Evolutionary conservation across 805 yeast genomes (phyloP).

Genomic region (Sugiyamaella floridensis): DNA sequence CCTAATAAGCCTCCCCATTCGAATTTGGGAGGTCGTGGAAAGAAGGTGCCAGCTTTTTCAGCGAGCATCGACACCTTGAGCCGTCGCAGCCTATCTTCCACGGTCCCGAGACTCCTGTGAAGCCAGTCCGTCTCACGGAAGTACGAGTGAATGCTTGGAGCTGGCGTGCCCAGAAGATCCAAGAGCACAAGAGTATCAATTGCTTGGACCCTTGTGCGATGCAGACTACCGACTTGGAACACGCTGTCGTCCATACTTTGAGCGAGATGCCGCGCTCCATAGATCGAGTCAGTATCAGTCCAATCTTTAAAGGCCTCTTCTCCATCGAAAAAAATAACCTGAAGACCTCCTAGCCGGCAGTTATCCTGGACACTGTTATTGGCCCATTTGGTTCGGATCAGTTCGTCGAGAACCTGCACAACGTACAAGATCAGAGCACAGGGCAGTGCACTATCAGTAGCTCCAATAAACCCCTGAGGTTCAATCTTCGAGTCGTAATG

Average conservation of each 20-base stretch:
- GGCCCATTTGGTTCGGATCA: conserved; percentile 21
- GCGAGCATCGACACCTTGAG: conserved; percentile 12
- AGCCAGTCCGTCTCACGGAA: conserved; percentile 35
- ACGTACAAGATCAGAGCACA: conserved; percentile 46
- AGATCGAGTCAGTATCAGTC: conserved; percentile 46
- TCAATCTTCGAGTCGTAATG: conserved; percentile 47
- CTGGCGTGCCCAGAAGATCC: conserved; percentile 43
- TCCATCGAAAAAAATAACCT: conserved; percentile 52
- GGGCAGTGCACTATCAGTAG: conserved; percentile 53
- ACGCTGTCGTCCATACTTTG: conserved; percentile 30
- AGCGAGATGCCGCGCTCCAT: conserved; percentile 50
- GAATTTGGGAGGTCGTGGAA: conserved; percentile 14
- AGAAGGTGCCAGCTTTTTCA: conserved; percentile 7
- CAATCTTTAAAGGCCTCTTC: conserved; percentile 54
- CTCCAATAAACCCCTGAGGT: conserved; percentile 55
- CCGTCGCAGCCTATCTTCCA: conserved; percentile 30
- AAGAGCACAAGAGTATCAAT: conserved; percentile 44
- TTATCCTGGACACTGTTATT: neutral
- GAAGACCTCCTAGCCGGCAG: conserved; percentile 32
- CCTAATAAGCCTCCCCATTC: conserved; percentile 26
- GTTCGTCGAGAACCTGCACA: conserved; percentile 29
- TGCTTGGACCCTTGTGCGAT: conserved; percentile 22
- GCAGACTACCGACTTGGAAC: conserved; percentile 11
- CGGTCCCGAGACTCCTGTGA: conserved; percentile 32
- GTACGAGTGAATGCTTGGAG: conserved; percentile 37